Conservation (phyloP, 768 basidiomycete genomes). For the Tephrocybe sp. region DNA sequence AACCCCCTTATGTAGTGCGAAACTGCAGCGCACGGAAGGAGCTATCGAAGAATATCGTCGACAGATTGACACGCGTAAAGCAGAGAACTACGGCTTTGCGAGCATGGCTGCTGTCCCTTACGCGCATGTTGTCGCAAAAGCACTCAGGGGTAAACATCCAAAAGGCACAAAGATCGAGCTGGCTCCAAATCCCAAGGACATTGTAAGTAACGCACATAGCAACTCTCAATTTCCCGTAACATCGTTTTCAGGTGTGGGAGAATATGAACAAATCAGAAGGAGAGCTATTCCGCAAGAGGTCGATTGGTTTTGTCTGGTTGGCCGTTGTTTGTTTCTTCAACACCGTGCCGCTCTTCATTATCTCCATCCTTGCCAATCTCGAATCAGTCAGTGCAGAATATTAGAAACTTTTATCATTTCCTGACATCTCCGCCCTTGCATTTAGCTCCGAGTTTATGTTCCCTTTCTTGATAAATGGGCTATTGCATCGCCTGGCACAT, state of each 20-base stretch:
- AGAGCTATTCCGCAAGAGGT: conserved; percentile 64
- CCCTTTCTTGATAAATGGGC: conserved; percentile 77
- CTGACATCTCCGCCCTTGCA: conserved; percentile 10
- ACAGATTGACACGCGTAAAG: conserved; percentile 70
- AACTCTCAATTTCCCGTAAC: conserved; percentile 3
- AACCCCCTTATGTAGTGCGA: conserved; percentile 33
- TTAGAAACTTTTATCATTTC: not conserved
- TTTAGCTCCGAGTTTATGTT: conserved; percentile 67
- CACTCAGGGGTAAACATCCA: conserved; percentile 65
- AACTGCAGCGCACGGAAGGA: conserved; percentile 66
- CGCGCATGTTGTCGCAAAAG: conserved; percentile 81
- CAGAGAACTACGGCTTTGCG: conserved; percentile 91
- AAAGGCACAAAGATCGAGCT: conserved; percentile 71
- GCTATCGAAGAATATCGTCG: conserved; percentile 73
- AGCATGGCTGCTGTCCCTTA: conserved; percentile 88
- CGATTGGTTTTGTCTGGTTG: conserved; percentile 79
- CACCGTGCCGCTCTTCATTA: conserved; percentile 87
- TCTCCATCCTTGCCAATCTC: conserved; percentile 92
- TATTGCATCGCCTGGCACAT: conserved; percentile 57
- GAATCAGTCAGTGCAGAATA: conserved; percentile 51
- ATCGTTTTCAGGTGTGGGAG: conserved; percentile 69
- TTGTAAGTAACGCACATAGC: conserved; percentile 45
- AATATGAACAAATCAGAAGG: conserved; percentile 79
- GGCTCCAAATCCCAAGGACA: conserved; percentile 89
- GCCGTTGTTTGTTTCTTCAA: conserved; percentile 88